Conservation (phyloP, 1,284 basidiomycete species). For the Pseudozyma sp. region DNA sequence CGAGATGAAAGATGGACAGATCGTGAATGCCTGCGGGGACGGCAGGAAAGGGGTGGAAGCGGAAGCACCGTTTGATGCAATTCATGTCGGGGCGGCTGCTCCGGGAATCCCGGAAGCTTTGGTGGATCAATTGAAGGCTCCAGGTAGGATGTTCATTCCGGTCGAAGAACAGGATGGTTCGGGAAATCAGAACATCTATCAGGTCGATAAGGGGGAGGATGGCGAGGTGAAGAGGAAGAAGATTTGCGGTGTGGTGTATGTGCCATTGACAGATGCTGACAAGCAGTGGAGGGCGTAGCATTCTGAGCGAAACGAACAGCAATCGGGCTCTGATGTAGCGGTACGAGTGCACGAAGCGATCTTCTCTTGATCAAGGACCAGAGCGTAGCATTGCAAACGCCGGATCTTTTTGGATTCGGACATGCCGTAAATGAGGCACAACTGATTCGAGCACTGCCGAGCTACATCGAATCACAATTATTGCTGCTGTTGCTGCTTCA, state of each 20-base stretch:
- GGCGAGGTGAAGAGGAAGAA: constrained; percentile 78
- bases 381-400: neutral
- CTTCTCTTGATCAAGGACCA: no score
- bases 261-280: constrained; percentile 58
- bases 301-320: no score
- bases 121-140: constrained; percentile 79
- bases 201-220: constrained; percentile 73
- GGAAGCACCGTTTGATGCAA: constrained; percentile 82
- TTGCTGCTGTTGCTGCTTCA: constrained; percentile 13
- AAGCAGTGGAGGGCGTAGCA: constrained; percentile 40
- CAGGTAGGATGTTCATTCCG: constrained; percentile 93
- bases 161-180: constrained; percentile 74
- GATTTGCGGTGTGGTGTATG: constrained; percentile 80
- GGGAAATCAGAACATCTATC: constrained; percentile 52
- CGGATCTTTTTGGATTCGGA: neutral
- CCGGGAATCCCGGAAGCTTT: constrained; percentile 74
- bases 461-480: neutral
- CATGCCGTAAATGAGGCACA: neutral
- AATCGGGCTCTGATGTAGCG: no score
- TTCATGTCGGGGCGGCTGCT: constrained; percentile 93
- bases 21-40: constrained; percentile 77
- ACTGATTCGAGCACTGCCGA: no score
- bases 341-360: no score
- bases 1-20: constrained; percentile 74
- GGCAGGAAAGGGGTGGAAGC: constrained; percentile 74